These are phyloP conservation scores for Suillus luteus DNA, from an alignment of 768 basidiomycete species.

Conservation along the genomic window DNA sequence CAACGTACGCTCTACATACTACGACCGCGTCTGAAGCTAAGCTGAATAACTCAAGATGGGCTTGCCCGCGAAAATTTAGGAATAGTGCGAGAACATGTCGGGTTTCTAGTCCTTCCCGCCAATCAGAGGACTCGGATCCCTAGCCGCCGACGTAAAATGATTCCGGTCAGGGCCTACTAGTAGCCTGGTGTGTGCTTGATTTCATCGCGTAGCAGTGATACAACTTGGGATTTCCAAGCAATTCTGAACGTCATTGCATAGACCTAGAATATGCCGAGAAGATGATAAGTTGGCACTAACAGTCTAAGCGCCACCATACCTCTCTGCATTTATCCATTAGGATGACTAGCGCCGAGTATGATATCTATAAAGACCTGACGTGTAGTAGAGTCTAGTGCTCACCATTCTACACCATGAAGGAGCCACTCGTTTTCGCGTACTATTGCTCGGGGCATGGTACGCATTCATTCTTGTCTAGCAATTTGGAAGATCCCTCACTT, in stretches of 20 bases:
- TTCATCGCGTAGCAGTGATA: background rate
- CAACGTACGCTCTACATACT: background rate
- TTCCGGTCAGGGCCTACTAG: background rate
- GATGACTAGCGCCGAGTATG: background rate
- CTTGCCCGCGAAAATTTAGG: background rate
- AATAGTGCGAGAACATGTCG: background rate
- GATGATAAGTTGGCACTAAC: background rate
- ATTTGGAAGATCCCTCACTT: conserved; percentile 4
- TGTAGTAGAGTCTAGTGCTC: background rate
- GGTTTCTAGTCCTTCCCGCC: background rate
- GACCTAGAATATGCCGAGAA: background rate
- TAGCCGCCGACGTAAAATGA: background rate
- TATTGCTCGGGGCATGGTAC: conserved; percentile 78
- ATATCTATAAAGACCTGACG: background rate
- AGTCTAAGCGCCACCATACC: background rate
- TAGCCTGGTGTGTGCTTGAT: background rate
- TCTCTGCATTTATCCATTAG: background rate
- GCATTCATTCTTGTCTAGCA: conserved; percentile 20
- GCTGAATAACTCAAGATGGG: background rate
- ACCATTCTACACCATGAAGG: background rate
- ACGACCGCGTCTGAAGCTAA: background rate
- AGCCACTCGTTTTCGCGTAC: conserved; percentile 52
- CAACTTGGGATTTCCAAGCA: background rate
- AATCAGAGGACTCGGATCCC: background rate
- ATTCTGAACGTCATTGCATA: background rate